Evolutionary conservation across 1,284 basidiomycete genomes (phyloP), one percentile per base, ranked within the genome.

Genomic region (Trichosporon coremiiforme): DNA sequence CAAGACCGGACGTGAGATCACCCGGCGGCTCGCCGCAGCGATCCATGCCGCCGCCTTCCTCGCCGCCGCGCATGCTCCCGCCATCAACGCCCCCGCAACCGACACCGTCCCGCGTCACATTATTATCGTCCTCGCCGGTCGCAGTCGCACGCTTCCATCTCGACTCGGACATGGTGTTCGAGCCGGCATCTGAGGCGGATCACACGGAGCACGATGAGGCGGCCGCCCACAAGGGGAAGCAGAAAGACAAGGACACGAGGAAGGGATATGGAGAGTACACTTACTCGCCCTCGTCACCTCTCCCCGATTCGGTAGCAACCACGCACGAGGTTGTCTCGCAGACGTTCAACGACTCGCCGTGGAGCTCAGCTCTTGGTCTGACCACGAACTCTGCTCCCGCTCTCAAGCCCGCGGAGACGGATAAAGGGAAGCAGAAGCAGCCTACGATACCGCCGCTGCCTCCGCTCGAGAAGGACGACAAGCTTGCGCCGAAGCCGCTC

Each of bases 81-180:
- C 29, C 57, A 2, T 20, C 57, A 15, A 60, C 31, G 2, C 57
- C 53, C 13, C 25, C 31, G 13, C 17, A 20, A 1, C 17, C 57
- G 13, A 22, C 29, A 7, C 57, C 29, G 7, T 15, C 57, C 2
- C 57, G 17, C 5, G 17, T 33, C n/a, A n/a, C 13, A 8, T 25
- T 60, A n/a, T 13, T 60, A 15, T 60, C 57, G 2, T 60, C 57
- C 15, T 60, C 57, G 57, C 57, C 57, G 1, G n/a, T n/a, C n/a
- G n/a, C n/a, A n/a, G 57, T 33, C 31, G 29, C 57, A 17, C 25
- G 57, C 29, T 60, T 60, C 57, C 57, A 60, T 7, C 57, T 60
- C 29, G 57, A 60, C 31, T 60, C 57, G 13, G 57, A 60, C 57
- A 33, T 60, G 57, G 31, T 60, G 31, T 60, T 60, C 6, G 57